Conservation (phyloP, 306 rosid genomes). For the Boehmeria nivea region DNA sequence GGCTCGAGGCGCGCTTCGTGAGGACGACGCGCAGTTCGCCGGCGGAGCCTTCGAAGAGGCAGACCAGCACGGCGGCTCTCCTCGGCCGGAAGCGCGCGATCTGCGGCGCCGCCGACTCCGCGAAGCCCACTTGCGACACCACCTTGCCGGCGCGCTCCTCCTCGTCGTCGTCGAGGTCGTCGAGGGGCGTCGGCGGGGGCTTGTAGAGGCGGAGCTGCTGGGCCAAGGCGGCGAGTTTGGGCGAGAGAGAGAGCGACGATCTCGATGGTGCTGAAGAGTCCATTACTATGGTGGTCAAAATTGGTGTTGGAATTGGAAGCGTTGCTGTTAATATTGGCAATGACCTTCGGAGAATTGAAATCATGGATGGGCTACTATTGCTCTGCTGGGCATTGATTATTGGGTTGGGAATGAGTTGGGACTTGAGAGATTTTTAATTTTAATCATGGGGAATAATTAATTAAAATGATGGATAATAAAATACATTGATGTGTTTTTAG, state of each 20-base stretch:
- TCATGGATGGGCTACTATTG: conserved; percentile 27
- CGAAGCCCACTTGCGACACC: conserved; percentile 81
- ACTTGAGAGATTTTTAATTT: too few species aligned
- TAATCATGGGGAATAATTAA: too few species aligned
- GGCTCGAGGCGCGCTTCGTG: conserved; percentile 67
- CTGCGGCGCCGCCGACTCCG: conserved; percentile 58
- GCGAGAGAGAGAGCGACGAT: conserved; percentile 20
- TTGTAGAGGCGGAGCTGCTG: conserved; percentile 86
- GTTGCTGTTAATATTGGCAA: background rate
- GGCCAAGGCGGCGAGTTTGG: conserved; percentile 49
- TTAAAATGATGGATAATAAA: too few species aligned
- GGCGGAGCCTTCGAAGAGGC: conserved; percentile 74
- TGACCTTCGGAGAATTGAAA: conserved; percentile 49
- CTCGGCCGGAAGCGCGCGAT: conserved; percentile 52
- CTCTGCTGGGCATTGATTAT: too few species aligned
- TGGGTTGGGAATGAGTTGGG: too few species aligned
- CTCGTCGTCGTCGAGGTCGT: conserved; percentile 53
- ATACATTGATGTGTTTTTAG: too few species aligned
- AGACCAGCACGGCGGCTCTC: conserved; percentile 86
- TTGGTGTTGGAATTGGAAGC: background rate
- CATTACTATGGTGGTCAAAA: conserved; percentile 42
- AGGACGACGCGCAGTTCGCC: conserved; percentile 88
- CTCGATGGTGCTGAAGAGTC: conserved; percentile 29
- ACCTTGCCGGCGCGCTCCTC: conserved; percentile 61
- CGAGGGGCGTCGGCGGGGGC: conserved; percentile 44